These are phyloP conservation scores for Mediolabrus comicus DNA, from an alignment of 108 stramenopile genomes.

Conservation along the genomic window DNA sequence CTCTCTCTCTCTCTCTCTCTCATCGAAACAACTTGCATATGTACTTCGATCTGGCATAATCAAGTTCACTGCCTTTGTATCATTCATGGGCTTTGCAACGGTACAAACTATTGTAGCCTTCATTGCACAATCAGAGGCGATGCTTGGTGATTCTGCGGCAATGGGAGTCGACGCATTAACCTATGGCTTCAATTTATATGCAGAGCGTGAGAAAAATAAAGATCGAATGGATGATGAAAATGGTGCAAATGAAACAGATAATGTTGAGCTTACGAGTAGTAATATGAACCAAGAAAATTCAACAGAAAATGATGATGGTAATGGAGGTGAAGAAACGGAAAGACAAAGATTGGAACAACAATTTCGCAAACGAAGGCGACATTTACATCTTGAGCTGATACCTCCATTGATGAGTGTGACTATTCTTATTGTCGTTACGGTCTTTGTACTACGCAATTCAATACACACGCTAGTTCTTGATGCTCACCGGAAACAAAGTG, in stretches of 20 bases:
- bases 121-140: constrained; percentile 57
- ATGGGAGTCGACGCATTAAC: constrained; percentile 70
- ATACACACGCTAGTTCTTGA: constrained; percentile 33
- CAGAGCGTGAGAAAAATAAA: constrained; percentile 55
- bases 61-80: constrained; percentile 49
- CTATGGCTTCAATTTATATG: constrained; percentile 63
- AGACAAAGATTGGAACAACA: constrained; percentile 12
- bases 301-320: not conserved
- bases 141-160: constrained; percentile 61
- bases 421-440: constrained; percentile 51
- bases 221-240: not conserved
- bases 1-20: not conserved
- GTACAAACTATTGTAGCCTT: constrained; percentile 51
- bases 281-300: not conserved
- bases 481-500: constrained; percentile 15
- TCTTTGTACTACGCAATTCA: constrained; percentile 28
- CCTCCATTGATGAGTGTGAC: constrained; percentile 66
- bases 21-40: not conserved
- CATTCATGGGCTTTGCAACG: constrained; percentile 59
- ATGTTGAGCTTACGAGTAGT: not conserved
- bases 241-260: not conserved
- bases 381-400: constrained; percentile 64
- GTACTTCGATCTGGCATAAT: too few relatives aligned
- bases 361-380: constrained; percentile 37
- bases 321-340: constrained; percentile 18